Percentiles rank a stretch among this genome's conserved stretches.
phyloP scores from a whole-genome alignment of 176 grass and related monocot genomes.

The Lolium multiflorum region DNA sequence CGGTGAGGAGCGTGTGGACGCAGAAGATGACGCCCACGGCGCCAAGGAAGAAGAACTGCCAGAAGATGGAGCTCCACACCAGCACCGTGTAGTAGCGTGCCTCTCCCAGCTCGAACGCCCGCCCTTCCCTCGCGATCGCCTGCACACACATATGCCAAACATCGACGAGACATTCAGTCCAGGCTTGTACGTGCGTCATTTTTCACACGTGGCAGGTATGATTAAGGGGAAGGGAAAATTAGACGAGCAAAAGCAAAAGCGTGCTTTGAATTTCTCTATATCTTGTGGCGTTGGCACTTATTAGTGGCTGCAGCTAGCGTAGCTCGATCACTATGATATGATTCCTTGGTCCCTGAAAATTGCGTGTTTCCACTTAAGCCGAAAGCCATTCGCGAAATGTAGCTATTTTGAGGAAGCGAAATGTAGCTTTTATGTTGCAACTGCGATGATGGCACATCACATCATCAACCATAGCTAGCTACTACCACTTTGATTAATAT shows the following conservation, averaged over 20 bases:
- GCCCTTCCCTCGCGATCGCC: constrained; percentile 61
- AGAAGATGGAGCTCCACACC: constrained; percentile 43
- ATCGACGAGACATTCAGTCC: background rate
- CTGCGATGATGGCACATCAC: too few species aligned
- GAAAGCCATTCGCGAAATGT: too few species aligned
- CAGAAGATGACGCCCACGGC: constrained; percentile 38
- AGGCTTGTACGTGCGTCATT: too few species aligned
- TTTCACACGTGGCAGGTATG: background rate
- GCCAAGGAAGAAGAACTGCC: constrained; percentile 77
- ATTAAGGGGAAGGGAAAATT: background rate
- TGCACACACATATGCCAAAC: background rate
- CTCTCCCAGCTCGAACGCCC: background rate
- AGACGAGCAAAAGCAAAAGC: background rate
- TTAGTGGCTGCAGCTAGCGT: background rate
- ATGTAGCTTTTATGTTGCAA: too few species aligned
- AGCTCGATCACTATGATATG: background rate
- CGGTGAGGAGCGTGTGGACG: constrained; percentile 58
- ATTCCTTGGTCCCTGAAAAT: too few species aligned
- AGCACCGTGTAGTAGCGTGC: too few species aligned
- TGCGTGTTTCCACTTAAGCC: too few species aligned
- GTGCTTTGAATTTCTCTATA: background rate
- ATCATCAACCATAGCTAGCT: too few species aligned
- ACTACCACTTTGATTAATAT: too few species aligned
- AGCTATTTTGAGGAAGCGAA: too few species aligned
- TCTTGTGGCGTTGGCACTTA: background rate